Base-by-base conservation (phyloP, 331 rosid species). In the Telfairia occidentalis region DNA sequence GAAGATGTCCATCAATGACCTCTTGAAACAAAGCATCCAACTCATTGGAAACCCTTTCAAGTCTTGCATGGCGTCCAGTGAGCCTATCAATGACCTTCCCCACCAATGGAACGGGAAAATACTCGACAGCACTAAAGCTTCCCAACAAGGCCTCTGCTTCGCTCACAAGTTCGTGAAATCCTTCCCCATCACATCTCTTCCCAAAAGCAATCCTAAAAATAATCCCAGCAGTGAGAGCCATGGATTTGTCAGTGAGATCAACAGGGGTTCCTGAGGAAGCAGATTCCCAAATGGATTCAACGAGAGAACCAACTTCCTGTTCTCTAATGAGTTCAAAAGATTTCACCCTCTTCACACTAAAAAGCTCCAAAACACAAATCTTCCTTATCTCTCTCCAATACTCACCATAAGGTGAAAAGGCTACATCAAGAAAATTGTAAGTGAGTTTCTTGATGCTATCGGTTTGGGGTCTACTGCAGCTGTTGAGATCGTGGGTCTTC, bases 231-330 rank as follows among this genome's bases (percentile, higher is more conserved):
- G 82, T 78, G 24, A 81, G 4, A 18, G 74, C 32, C 58, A 18
- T 4, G 35, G 84, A 2, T 75, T 83, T 86, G 67, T 86, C 83
- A n/a, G 79, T 86, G 2, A 85, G 81, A 83, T 91, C 83, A 69
- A 91, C 88, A 12, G 16, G 28, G 16, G 24, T 45, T 48, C 57
- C 28, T 18, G 70, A 76, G 4, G 42, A 8, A 13, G 83, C 65
- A 0, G 59, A 40, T 0, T 76, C 3, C 2, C 82, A 76, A 35
- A 86, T 81, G 8, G 84, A 82, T 24, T 77, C 5, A 0, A 89
- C 38, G 65, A 88, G n/a, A 21, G 12, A 24, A 2, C 28, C 37
- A 2, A 82, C 79, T 75, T 82, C 85, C 32, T 87, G 84, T 52
- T 84, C 87, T 79, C 85, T 34, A 4, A 82, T 32, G 12, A 26